phyloP scores from a whole-genome alignment of 352 stramenopile genomes.

The Phytophthora sp. region DNA sequence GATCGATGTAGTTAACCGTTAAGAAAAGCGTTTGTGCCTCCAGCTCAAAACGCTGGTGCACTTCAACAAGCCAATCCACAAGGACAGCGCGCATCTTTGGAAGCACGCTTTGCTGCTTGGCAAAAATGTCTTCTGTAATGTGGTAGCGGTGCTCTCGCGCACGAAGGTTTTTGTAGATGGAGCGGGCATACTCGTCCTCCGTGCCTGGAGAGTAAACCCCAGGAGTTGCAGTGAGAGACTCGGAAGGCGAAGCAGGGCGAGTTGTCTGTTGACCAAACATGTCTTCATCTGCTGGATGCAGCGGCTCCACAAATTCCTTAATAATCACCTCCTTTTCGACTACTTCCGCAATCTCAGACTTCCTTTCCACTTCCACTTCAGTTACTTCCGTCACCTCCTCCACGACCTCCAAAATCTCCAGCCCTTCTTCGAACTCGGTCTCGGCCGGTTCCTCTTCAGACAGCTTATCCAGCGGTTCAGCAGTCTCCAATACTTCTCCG shows the following conservation, averaged over 20 bases:
- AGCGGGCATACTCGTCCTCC: conserved; percentile 58
- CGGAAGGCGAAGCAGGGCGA: conserved; percentile 1
- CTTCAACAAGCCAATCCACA: conserved; percentile 91
- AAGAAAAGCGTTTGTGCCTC: conserved; percentile 97
- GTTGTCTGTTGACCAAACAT: conserved; percentile 33
- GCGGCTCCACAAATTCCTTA: conserved; percentile 18
- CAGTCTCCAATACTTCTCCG: conserved; percentile 13
- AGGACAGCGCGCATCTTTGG: conserved; percentile 73
- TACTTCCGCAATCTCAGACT: not conserved
- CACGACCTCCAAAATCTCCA: conserved; percentile 13
- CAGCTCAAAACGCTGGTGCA: conserved; percentile 99
- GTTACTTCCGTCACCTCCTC: conserved; percentile 24
- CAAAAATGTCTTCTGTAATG: conserved; percentile 58
- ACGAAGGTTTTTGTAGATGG: conserved; percentile 61
- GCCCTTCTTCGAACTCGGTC: conserved; percentile 14
- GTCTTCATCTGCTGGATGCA: conserved; percentile 15
- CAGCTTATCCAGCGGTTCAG: conserved; percentile 1
- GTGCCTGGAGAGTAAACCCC: conserved; percentile 44
- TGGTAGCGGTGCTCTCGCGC: conserved; percentile 52
- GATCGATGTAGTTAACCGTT: conserved; percentile 98
- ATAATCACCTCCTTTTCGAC: conserved; percentile 15
- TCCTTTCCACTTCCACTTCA: conserved; percentile 12
- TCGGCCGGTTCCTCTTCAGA: conserved; percentile 18
- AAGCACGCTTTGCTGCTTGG: conserved; percentile 55
- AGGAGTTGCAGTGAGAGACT: conserved; percentile 5